phyloP scores from a whole-genome alignment of 2,329 filamentous ascomycete species.

The Penicillium rolfsii region DNA sequence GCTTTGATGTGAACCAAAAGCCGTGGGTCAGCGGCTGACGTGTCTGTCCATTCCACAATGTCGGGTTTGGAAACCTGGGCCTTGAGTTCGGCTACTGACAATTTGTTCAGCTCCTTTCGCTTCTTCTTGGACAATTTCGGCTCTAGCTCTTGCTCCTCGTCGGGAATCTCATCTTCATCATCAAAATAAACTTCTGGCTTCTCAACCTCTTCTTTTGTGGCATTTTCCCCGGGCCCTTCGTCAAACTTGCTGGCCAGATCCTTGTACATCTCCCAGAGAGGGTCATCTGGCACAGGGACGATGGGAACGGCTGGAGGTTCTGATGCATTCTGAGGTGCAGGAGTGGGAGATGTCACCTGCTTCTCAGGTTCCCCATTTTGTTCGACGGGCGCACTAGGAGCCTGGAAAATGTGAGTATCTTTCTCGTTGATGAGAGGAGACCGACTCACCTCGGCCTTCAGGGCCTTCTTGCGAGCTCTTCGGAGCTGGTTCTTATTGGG shows the following conservation, averaged over 20 bases:
- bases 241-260: slow-evolving; percentile 81
- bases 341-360: slow-evolving; percentile 17
- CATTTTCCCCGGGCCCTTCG: slow-evolving; percentile 64
- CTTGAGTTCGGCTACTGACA: slow-evolving; percentile 94
- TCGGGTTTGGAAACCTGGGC: slow-evolving; percentile 88
- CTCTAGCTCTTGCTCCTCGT: slow-evolving; percentile 66
- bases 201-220: slow-evolving; percentile 66
- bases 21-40: slow-evolving; percentile 84
- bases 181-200: slow-evolving; percentile 85
- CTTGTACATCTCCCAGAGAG: slow-evolving; percentile 81
- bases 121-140: slow-evolving; percentile 91
- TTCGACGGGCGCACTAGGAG: slow-evolving; percentile 7
- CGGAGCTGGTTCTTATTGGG: slow-evolving; percentile 93
- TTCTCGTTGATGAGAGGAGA: slow-evolving; percentile 2
- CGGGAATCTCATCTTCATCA: slow-evolving; percentile 83
- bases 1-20: slow-evolving; percentile 93
- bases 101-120: slow-evolving; percentile 84
- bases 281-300: slow-evolving; percentile 67
- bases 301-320: slow-evolving; percentile 54
- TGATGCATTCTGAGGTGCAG: slow-evolving; percentile 23
- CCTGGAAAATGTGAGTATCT: slow-evolving; percentile 25
- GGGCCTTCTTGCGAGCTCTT: slow-evolving; percentile 91
- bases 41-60: slow-evolving; percentile 96
- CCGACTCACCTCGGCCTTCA: slow-evolving; percentile 66
- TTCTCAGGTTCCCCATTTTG: slow-evolving; percentile 7